Conservation (phyloP, 257 asterid genomes). For the Solanum dulcamara region DNA sequence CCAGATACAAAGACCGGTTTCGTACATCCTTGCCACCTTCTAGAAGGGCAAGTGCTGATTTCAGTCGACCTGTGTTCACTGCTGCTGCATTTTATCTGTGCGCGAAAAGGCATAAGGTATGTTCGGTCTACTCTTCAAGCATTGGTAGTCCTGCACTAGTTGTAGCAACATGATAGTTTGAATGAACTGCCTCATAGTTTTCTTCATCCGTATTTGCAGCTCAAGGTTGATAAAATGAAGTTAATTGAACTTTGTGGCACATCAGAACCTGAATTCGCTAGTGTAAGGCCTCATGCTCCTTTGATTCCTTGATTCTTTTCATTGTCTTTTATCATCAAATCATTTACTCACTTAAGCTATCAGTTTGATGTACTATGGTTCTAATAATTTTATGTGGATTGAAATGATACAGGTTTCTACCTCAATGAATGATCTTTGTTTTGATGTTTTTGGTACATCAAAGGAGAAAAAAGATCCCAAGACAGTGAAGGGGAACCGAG, state of each 20-base stretch:
- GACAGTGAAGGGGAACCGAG: conserved; percentile 77
- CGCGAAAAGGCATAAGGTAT: conserved; percentile 76
- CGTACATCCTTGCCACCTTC: conserved; percentile 78
- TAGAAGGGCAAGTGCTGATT: conserved; percentile 72
- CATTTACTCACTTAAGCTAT: background rate
- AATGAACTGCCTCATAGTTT: background rate
- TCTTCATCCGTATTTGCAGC: conserved; percentile 26
- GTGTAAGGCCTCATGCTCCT: conserved; percentile 26
- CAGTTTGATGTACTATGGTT: background rate
- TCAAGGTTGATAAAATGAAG: conserved; percentile 76
- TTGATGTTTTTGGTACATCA: conserved; percentile 62
- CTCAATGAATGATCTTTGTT: conserved; percentile 83
- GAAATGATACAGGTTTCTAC: conserved; percentile 46
- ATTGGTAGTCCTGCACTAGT: background rate
- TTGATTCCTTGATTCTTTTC: background rate
- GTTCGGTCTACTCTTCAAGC: background rate
- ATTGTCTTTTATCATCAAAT: background rate
- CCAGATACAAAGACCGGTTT: conserved; percentile 75
- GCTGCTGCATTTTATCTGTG: conserved; percentile 77
- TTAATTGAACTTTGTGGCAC: conserved; percentile 81
- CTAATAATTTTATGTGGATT: background rate
- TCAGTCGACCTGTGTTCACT: conserved; percentile 73
- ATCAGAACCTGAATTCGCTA: conserved; percentile 76
- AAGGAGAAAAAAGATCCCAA: conserved; percentile 73
- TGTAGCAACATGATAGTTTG: background rate